A percentile compares a stretch with the other conserved stretches of the same genome.
Evolutionary conservation across 139 green algal species (phyloP).

Genomic region (Dunaliella sp.): DNA sequence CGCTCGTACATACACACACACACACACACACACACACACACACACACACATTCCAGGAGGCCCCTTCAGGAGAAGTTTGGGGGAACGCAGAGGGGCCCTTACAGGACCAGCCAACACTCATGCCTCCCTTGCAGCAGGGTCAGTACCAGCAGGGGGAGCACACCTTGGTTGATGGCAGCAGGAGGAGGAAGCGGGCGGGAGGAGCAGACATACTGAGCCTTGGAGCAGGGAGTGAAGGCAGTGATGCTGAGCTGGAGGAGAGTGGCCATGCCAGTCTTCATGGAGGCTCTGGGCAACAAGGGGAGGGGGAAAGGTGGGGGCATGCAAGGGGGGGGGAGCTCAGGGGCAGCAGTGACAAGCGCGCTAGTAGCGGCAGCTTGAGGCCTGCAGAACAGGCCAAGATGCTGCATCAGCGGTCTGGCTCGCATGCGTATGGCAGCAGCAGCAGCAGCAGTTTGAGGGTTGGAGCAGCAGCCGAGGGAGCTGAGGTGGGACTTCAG

Average conservation of each 20-base stretch:
- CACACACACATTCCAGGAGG: too few species aligned
- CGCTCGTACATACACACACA: too few species aligned
- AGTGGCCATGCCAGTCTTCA: too few species aligned
- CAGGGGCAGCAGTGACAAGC: not conserved
- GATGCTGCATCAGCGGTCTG: not conserved
- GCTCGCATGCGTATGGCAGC: not conserved
- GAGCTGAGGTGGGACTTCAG: too few species aligned
- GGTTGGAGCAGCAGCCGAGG: too few species aligned
- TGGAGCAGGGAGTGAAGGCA: not conserved
- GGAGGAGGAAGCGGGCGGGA: not conserved
- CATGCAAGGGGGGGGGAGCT: not conserved
- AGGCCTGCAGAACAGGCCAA: not conserved
- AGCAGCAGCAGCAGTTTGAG: not conserved
- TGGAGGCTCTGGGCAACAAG: not conserved
- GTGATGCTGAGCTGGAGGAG: too few species aligned
- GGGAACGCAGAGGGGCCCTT: not conserved
- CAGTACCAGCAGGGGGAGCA: not conserved
- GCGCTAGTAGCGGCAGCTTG: not conserved
- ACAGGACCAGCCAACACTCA: too few species aligned
- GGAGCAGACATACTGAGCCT: not conserved
- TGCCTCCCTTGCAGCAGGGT: too few species aligned
- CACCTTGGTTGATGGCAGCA: not conserved
- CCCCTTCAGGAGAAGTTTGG: not conserved
- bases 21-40: too few species aligned
- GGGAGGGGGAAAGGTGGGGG: not conserved